These are phyloP conservation scores for Salix purpurea DNA, from an alignment of 345 rosid species.

Conservation along the genomic window DNA sequence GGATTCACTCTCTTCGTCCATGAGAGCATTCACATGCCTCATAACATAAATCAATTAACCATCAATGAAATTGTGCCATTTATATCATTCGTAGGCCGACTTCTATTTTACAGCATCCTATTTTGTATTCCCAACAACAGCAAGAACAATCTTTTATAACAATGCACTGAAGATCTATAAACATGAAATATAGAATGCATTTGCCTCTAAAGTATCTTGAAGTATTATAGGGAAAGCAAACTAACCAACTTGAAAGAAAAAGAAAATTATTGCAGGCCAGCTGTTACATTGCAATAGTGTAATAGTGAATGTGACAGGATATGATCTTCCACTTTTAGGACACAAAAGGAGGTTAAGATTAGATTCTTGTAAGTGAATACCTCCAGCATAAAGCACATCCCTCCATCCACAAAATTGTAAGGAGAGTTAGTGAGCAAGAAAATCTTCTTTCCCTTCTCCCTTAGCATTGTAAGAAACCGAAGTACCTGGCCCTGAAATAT, in stretches of 20 bases:
- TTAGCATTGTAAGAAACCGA: conserved; percentile 63
- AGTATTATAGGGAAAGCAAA: background rate
- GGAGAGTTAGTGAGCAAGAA: conserved; percentile 95
- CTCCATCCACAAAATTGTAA: conserved; percentile 89
- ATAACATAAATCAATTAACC: too few relatives aligned
- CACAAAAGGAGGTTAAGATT: background rate
- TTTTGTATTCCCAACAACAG: background rate
- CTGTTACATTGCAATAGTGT: background rate
- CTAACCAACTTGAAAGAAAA: background rate
- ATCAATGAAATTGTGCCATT: too few relatives aligned
- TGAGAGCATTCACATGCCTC: too few relatives aligned
- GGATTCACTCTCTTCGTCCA: too few relatives aligned
- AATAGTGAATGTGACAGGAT: background rate
- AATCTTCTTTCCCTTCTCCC: conserved; percentile 89
- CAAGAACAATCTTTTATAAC: background rate
- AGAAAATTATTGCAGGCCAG: background rate
- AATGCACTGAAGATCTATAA: background rate
- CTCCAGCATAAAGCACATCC: conserved; percentile 91
- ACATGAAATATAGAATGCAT: background rate
- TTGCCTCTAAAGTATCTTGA: background rate
- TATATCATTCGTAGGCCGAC: background rate
- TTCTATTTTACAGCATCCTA: background rate
- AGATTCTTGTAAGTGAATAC: conserved; percentile 32
- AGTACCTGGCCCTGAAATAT: conserved; percentile 58
- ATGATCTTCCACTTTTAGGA: background rate